phyloP scores from a whole-genome alignment of 345 rosid genomes.

The Eucalyptus marginata region DNA sequence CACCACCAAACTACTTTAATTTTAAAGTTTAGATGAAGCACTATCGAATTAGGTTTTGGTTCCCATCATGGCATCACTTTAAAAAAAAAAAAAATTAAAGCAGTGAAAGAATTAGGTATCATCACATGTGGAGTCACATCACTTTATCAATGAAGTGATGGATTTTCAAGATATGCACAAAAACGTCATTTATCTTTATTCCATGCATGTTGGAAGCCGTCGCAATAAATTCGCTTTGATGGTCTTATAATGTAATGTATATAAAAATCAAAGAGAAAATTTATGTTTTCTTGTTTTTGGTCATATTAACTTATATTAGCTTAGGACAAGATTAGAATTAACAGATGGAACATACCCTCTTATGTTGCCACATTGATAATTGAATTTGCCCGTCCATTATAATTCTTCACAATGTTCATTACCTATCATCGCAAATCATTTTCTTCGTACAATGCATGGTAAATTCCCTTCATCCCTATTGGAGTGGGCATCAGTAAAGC shows the following conservation, averaged over 20 bases:
- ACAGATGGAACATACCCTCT: not conserved
- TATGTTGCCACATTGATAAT: not conserved
- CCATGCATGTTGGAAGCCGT: not conserved
- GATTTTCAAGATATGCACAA: not conserved
- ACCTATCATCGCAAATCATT: not conserved
- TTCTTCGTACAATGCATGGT: not conserved
- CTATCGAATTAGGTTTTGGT: not conserved
- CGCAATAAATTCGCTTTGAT: fast-evolving
- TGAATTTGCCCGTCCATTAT: not conserved
- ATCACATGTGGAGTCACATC: not conserved
- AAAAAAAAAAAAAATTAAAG: too few species aligned
- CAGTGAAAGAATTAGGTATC: not conserved
- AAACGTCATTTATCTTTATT: not conserved
- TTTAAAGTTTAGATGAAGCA: not conserved
- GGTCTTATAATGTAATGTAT: not conserved
- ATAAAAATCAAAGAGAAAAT: not conserved
- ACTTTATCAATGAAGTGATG: not conserved
- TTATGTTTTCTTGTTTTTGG: too few species aligned
- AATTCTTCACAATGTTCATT: not conserved
- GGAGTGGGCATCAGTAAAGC: too few species aligned
- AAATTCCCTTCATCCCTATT: too few species aligned
- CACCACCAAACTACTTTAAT: not conserved
- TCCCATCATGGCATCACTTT: not conserved
- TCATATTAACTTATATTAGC: not conserved
- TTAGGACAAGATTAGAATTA: not conserved